Conservation (phyloP, 1,284 basidiomycete species). For the Cystobasidium slooffiae region DNA sequence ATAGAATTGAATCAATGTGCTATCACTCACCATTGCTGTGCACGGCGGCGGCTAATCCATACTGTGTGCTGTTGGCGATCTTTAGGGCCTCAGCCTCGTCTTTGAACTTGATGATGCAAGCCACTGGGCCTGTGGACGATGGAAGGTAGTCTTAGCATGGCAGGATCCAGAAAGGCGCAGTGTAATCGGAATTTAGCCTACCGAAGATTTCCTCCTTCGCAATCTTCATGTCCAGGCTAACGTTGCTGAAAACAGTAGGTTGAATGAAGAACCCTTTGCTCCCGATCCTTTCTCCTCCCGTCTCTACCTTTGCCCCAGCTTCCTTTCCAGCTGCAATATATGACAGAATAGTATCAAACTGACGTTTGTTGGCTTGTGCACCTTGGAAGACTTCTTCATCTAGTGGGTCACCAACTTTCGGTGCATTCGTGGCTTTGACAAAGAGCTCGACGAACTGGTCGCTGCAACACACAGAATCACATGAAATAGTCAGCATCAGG, state of each 20-base stretch:
- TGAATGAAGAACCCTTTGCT: slow-evolving; percentile 56
- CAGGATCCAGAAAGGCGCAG: neutral
- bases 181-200: neutral
- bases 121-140: slow-evolving; percentile 46
- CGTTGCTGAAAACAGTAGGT: slow-evolving; percentile 55
- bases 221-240: slow-evolving; percentile 58
- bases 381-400: slow-evolving; percentile 75
- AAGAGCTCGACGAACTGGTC: slow-evolving; percentile 77
- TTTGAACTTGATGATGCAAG: slow-evolving; percentile 50
- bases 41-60: slow-evolving; percentile 44
- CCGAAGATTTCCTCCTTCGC: slow-evolving; percentile 54
- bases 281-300: slow-evolving; percentile 64
- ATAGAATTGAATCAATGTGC: too few species aligned
- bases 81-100: slow-evolving; percentile 65
- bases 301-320: slow-evolving; percentile 76
- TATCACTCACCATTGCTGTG: slow-evolving; percentile 17
- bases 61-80: slow-evolving; percentile 72
- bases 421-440: slow-evolving; percentile 69
- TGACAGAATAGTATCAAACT: slow-evolving; percentile 84
- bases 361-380: slow-evolving; percentile 67
- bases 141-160: neutral
- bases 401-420: slow-evolving; percentile 78
- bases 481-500: slow-evolving; percentile 62
- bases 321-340: slow-evolving; percentile 86
- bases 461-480: slow-evolving; percentile 8